Percentiles rank a stretch among this genome's conserved stretches.
These are phyloP conservation scores for Nicotiana tomentosiformis DNA, from an alignment of 257 asterid genomes.

Conservation along the genomic window DNA sequence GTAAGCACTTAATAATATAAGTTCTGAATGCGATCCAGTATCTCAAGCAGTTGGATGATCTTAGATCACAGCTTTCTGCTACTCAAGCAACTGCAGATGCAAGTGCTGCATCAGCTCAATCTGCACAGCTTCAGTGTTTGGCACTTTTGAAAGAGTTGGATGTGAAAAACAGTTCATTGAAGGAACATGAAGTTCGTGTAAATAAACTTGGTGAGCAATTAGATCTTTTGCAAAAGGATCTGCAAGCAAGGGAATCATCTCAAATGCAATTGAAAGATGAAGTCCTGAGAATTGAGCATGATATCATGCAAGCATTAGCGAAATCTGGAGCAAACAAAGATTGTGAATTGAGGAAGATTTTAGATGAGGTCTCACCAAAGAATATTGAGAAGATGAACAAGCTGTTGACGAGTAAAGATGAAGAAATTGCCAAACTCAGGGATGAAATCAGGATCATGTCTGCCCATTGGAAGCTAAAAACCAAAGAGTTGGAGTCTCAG, in stretches of 20 bases:
- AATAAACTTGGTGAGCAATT: conserved; percentile 65
- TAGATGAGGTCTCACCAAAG: conserved; percentile 75
- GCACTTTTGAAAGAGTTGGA: conserved; percentile 66
- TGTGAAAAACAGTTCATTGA: conserved; percentile 50
- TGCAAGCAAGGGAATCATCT: conserved; percentile 63
- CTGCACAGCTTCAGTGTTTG: conserved; percentile 70
- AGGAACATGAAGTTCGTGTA: conserved; percentile 67
- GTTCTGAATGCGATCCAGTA: conserved; percentile 34
- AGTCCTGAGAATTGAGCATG: conserved; percentile 72
- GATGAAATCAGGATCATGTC: conserved; percentile 80
- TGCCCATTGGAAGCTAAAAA: conserved; percentile 85
- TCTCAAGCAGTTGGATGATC: conserved; percentile 66
- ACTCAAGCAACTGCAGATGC: conserved; percentile 76
- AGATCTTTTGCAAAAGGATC: conserved; percentile 78
- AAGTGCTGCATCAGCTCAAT: conserved; percentile 69
- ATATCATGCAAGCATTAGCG: conserved; percentile 70
- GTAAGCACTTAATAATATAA: neutral
- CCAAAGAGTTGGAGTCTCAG: conserved; percentile 63
- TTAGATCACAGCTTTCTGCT: conserved; percentile 52
- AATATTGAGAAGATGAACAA: conserved; percentile 55
- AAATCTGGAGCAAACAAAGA: conserved; percentile 59
- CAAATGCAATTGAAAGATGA: conserved; percentile 82
- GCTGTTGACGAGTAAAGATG: conserved; percentile 65
- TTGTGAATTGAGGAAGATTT: conserved; percentile 56
- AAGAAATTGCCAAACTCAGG: conserved; percentile 64